A percentile compares a stretch with the other conserved stretches of the same genome.
These are phyloP conservation scores for Talaromyces sp. DNA, from an alignment of 2,329 filamentous ascomycete species.

Conservation along the genomic window DNA sequence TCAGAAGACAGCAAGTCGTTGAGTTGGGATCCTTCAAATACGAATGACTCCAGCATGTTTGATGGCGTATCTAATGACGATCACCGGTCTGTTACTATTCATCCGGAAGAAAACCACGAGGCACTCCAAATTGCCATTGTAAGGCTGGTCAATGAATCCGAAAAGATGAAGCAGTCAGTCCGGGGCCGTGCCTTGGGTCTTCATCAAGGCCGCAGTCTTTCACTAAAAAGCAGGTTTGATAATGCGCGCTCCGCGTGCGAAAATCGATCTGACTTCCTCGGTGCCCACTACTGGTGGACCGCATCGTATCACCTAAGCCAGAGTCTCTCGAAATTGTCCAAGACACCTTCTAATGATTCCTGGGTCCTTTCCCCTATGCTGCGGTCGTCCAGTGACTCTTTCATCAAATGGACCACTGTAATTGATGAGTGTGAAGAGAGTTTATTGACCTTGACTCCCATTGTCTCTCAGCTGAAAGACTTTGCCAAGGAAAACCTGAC, in stretches of 20 bases:
- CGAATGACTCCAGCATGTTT: constrained; percentile 56
- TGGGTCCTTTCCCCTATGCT: constrained; percentile 68
- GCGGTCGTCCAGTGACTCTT: constrained; percentile 43
- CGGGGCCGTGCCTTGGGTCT: constrained; percentile 11
- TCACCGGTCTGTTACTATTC: constrained; percentile 35
- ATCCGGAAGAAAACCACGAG: constrained; percentile 73
- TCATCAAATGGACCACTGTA: constrained; percentile 25
- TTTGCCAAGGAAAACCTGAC: constrained; percentile 70
- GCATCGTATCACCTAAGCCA: constrained; percentile 67
- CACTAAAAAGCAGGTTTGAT: constrained; percentile 42
- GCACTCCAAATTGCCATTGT: constrained; percentile 74
- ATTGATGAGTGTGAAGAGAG: constrained; percentile 33
- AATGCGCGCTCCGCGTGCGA: constrained; percentile 72
- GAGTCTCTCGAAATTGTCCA: constrained; percentile 51
- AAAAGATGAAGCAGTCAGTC: constrained; percentile 59
- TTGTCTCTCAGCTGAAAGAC: constrained; percentile 69
- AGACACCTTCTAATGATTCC: constrained; percentile 55
- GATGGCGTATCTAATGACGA: constrained; percentile 51
- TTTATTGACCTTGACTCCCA: constrained; percentile 76
- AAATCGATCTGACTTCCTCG: constrained; percentile 74
- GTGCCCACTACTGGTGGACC: constrained; percentile 79
- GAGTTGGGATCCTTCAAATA: constrained; percentile 58
- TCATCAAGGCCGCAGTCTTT: constrained; percentile 11
- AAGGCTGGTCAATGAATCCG: constrained; percentile 75
- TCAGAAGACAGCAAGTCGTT: constrained; percentile 66